Evolutionary conservation across 208 protist species (phyloP).

Genomic region (Leptomonas pyrrhocoris): DNA sequence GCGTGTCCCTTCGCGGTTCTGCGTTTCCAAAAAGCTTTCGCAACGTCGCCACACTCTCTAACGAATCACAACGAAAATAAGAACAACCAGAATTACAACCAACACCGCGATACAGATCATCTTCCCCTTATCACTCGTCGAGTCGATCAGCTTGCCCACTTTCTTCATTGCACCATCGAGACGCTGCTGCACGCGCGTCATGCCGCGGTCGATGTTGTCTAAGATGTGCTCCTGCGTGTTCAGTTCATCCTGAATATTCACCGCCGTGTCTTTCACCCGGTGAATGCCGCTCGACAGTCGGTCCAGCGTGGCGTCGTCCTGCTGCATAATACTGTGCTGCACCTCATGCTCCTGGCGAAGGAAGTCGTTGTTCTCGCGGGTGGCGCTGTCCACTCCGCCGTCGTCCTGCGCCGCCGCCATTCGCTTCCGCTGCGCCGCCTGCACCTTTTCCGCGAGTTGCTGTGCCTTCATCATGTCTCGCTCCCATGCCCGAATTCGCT

Average conservation of each 20-base stretch:
- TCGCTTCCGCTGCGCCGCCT: constrained; percentile 43
- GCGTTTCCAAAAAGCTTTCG: background rate
- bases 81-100: constrained; percentile 67
- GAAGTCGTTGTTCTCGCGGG: constrained; percentile 69
- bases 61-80: constrained; percentile 63
- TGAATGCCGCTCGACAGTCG: constrained; percentile 69
- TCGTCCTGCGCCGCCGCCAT: constrained; percentile 29
- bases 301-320: constrained; percentile 75
- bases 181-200: constrained; percentile 72
- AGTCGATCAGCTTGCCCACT: constrained; percentile 75
- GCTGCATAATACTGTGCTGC: constrained; percentile 63
- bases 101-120: constrained; percentile 81
- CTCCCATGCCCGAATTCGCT: constrained; percentile 74
- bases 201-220: constrained; percentile 76
- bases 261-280: constrained; percentile 68
- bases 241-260: constrained; percentile 79
- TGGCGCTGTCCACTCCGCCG: constrained; percentile 19
- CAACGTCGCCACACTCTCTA: constrained; percentile 23
- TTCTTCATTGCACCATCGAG: constrained; percentile 76
- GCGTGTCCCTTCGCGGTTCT: too few relatives aligned
- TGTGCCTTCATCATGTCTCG: constrained; percentile 72
- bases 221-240: constrained; percentile 82
- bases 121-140: constrained; percentile 79
- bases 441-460: constrained; percentile 58
- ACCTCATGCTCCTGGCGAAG: constrained; percentile 69